Percentiles rank a stretch among this genome's conserved stretches.
Conservation (phyloP, 2,329 filamentous ascomycete species). For the Dactylellina leptospora region DNA sequence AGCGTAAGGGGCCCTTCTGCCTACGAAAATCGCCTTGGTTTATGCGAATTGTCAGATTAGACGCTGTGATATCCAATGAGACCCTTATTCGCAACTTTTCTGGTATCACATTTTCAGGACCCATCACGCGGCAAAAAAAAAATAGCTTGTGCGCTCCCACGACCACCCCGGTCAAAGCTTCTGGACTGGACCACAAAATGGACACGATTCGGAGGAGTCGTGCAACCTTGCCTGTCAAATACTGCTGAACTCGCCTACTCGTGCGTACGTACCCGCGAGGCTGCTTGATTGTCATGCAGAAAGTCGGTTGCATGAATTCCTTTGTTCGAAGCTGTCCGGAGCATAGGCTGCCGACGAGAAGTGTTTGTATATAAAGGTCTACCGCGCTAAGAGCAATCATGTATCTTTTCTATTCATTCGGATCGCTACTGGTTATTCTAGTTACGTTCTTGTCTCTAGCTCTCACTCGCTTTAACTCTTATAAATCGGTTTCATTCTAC, state of each 20-base stretch:
- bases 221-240: conserved; percentile 6
- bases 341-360: not conserved
- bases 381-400: too few species aligned
- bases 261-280: conserved; percentile 8
- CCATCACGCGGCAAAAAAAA: too few species aligned
- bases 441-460: too few species aligned
- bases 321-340: conserved; percentile 18
- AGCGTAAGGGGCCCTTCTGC: conserved; percentile 24
- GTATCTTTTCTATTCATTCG: too few species aligned
- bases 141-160: too few species aligned
- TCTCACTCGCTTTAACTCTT: too few species aligned
- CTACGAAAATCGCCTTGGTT: conserved; percentile 44
- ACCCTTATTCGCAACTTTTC: too few species aligned
- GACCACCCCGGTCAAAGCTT: conserved; percentile 6
- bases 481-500: too few species aligned
- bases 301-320: conserved; percentile 15
- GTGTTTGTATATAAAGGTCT: not conserved
- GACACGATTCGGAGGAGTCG: not conserved
- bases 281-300: not conserved
- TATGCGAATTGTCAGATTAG: conserved; percentile 36
- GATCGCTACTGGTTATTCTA: too few species aligned
- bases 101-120: too few species aligned
- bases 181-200: too few species aligned
- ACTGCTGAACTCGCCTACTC: not conserved
- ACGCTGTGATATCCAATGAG: conserved; percentile 31